Base-by-base conservation (phyloP, 164 flowering plant species). In the Echeveria elegans region DNA sequence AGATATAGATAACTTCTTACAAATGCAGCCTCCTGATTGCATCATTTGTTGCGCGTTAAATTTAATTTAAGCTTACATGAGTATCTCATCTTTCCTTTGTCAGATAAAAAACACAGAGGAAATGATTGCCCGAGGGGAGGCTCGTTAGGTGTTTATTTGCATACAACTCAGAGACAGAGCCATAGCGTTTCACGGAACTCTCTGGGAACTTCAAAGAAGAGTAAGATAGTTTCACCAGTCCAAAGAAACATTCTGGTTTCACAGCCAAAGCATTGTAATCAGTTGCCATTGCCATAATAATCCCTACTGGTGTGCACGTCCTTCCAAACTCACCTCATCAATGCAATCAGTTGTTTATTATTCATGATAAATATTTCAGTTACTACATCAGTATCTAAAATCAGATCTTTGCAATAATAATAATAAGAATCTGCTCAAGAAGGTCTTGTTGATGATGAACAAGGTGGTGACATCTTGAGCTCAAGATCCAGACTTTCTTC, bases 151-250 rank as follows among this genome's bases (percentile, higher is more conserved):
- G 99, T 80, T 73, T 91, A 47, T 94, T 84, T 83, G 88, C 82
- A 15, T 94, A 94, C 72, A 84, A 81, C 69, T 71, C 89, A 1
- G 97, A 91, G 63, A 74, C 81, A 26, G 81, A 77, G 53, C 76
- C 81, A 0, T 94, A 0, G 97, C 97, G 18, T 81, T 83, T 77
- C 68, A 66, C 19, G 99, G 88, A 45, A 84, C 89, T 48, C 1
- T 91, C 78, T 88, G 99, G 99, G 99, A 94, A 66, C 94, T 89
- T 60, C 97, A 91, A 73, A 81, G 87, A 73, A 91, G 86, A 78
- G 89, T 85, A 66, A 86, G 99, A 74, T 73, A 47, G 37, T 94
- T 94, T 71, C 96, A 88, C 69, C 99, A 91, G 66, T 94, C 99
- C 1, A 40, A 85, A 1, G 96, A 94, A 73, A 91, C 99, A 24